Evolutionary conservation across 139 green algal genomes (phyloP), one percentile per base, ranked within the genome.

Genomic region (Coelastrella sp.): DNA sequence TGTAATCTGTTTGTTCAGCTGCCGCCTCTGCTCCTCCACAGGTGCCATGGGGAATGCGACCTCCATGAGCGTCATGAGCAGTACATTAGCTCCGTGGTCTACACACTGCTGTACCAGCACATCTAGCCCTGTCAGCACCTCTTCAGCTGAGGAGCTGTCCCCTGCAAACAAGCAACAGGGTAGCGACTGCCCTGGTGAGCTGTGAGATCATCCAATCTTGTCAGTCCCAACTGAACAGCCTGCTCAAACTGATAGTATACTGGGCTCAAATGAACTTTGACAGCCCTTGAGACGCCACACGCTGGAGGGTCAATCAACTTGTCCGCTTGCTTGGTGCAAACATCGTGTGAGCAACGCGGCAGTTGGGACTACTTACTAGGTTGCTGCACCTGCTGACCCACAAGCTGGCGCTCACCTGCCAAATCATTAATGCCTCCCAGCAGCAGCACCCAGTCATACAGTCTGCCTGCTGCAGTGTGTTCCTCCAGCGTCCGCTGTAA

Each of bases 401-500:
- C 35, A 49, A 49, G 35, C 35, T 72, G 63, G 12, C 63, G 60
- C 85, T 11, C 27, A 90, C 85, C 85, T 90, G 8, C 73, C 7
- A 90, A 49, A 60, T 90, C 85, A n/a, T 90, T 90, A n/a, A 90
- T 90, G 74, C 85, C 85, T 56, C 73, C 85, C 58, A 90, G 73
- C 59, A 90, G 58, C 59, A 90, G 85, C 85, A 90, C 85, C 85
- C 85, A 90, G 59, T 84, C 72, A 17, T 90, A 90, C 58, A 25
- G 68, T 8, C 72, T 72, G 66, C 20, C 14, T 60, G 84, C 84
- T 10, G 11, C 56, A 68, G n/a, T 78, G 85, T 84, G 73, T 24
- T 90, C 85, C 15, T 90, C 73, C 59, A 90, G 68, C 14, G 74
- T 61, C 17, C 74, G 73, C 59, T 83, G 59, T 73, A 90, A 35